Base-by-base conservation (phyloP, 2,329 filamentous ascomycete genomes). In the Canariomyces notabilis region DNA sequence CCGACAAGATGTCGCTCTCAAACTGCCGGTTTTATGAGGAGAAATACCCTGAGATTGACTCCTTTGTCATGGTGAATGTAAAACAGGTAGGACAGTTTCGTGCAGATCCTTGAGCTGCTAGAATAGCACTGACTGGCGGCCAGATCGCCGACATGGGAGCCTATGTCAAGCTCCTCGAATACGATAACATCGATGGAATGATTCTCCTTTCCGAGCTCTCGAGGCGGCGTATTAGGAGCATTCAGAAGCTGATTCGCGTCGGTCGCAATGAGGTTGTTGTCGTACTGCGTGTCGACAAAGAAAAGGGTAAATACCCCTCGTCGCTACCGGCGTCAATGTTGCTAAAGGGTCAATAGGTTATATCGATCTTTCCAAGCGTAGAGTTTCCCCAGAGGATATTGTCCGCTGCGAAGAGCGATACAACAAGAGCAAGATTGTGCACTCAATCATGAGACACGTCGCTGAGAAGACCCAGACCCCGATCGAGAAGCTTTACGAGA, bases 181-280 rank as follows among this genome's bases (percentile, higher is more conserved):
- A 98, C 73, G 93, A 98, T 73, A 96, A 97, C 74, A 98, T 98
- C 64, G 94, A 98, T 67, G 93, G 93, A 81, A 98, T 98, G 94
- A 98, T 98, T 64, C 76, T 98, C 58, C 88, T 98, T 57, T 95
- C 89, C 62, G 93, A 98, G 72, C 81, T 98, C 55, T 98, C 94
- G 50, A 83, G 93, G 77, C 82, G 93, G 80, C 93, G 93, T 85
- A 98, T 98, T 64, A 79, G 93, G 76, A 89, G 83, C 79, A 98
- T 98, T 63, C 94, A 98, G 72, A 98, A 98, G 74, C 85, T 98
- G 58, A 98, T 98, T 62, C 85, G 93, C 57, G 93, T 98, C 53
- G 94, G 94, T 48, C 86, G 94, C 61, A 98, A 98, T 65, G 93
- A 98, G 70, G 93, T 98, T 46, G 93, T 98, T 43, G 94, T 98